A percentile compares a stretch with the other conserved stretches of the same genome.
Conservation (phyloP, 257 asterid genomes). For the Craterostigma plantagineum region DNA sequence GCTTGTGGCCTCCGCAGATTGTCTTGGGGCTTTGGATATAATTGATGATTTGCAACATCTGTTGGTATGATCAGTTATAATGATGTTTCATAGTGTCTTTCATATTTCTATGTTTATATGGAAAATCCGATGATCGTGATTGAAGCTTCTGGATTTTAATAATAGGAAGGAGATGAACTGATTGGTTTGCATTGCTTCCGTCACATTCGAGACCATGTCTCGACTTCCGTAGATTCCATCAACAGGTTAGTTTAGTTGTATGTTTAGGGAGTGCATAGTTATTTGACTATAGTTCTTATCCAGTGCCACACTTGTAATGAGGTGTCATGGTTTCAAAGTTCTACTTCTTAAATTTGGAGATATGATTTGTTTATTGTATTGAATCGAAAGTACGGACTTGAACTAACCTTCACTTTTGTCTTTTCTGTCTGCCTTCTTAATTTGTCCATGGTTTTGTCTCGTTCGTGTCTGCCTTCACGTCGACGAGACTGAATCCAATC, state of each 20-base stretch:
- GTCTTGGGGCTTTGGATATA: constrained; percentile 95
- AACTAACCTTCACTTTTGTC: too few species aligned
- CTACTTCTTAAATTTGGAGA: too few species aligned
- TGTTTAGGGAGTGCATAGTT: constrained; percentile 10
- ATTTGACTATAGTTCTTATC: constrained; percentile 7
- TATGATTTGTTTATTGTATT: too few species aligned
- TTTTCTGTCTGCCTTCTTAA: too few species aligned
- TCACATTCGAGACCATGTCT: constrained; percentile 73
- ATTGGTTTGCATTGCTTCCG: constrained; percentile 95
- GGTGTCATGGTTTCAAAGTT: too few species aligned
- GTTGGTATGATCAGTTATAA: constrained; percentile 35
- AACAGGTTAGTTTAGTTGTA: constrained; percentile 55
- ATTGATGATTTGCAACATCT: constrained; percentile 86
- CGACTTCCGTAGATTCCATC: constrained; percentile 70
- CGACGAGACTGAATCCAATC: too few species aligned
- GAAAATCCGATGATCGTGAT: too few species aligned
- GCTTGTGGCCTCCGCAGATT: constrained; percentile 97
- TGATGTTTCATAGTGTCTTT: not conserved
- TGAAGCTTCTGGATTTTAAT: not conserved
- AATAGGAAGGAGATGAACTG: constrained; percentile 81
- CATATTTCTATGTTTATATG: too few species aligned
- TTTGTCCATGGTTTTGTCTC: too few species aligned
- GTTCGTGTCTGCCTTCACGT: too few species aligned
- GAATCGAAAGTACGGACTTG: too few species aligned
- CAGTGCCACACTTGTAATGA: constrained; percentile 3